Conservation (phyloP, 1,284 basidiomycete species). For the Austroboletus niveus region DNA sequence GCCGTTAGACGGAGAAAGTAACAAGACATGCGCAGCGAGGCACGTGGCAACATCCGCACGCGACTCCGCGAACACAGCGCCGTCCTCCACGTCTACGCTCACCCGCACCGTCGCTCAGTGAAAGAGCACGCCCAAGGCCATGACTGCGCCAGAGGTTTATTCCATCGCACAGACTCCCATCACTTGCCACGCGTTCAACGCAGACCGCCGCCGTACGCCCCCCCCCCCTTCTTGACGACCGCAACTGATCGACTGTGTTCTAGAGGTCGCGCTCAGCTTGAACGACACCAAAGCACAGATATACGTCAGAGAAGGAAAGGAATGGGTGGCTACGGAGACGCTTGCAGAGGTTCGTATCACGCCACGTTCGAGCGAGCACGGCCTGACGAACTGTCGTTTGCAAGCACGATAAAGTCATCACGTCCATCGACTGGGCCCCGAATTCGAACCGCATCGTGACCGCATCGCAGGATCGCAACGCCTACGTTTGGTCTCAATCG, state of each 20-base stretch:
- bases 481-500: constrained; percentile 95
- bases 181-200: constrained; percentile 91
- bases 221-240: background rate
- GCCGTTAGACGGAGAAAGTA: background rate
- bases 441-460: constrained; percentile 97
- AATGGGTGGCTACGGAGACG: constrained; percentile 80
- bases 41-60: constrained; percentile 11
- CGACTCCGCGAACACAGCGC: background rate
- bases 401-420: constrained; percentile 98
- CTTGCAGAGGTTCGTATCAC: constrained; percentile 73
- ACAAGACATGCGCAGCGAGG: constrained; percentile 7
- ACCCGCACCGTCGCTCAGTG: background rate
- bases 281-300: constrained; percentile 91
- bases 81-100: background rate
- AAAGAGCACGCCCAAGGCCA: constrained; percentile 30
- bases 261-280: constrained; percentile 90
- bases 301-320: constrained; percentile 62
- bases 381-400: background rate
- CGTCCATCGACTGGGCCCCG: constrained; percentile 98
- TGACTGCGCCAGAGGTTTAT: constrained; percentile 77
- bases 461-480: constrained; percentile 97
- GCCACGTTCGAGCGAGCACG: background rate
- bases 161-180: constrained; percentile 82
- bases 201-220: constrained; percentile 78
- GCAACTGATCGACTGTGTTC: background rate